These are phyloP conservation scores for Zymoseptoria passerinii DNA, from an alignment of 2,329 filamentous ascomycete species.

Conservation along the genomic window DNA sequence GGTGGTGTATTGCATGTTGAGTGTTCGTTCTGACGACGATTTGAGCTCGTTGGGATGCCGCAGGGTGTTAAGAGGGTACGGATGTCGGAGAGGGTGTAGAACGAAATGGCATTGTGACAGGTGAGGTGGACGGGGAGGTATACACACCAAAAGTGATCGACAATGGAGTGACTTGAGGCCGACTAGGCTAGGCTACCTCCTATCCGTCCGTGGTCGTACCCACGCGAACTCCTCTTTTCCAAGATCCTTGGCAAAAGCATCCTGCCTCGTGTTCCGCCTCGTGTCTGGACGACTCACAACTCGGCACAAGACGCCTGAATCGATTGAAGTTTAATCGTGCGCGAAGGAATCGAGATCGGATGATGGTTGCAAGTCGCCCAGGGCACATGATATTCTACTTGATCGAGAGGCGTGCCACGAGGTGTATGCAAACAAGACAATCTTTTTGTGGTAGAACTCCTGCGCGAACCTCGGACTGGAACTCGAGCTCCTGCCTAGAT, in stretches of 20 bases:
- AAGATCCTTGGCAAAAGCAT: too few species aligned
- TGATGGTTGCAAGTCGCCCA: not conserved
- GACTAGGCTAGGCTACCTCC: too few species aligned
- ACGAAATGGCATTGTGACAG: not conserved
- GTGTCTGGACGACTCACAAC: not conserved
- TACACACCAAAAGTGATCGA: not conserved
- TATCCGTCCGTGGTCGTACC: not conserved
- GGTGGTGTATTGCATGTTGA: slow-evolving; percentile 5
- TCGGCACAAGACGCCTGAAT: not conserved
- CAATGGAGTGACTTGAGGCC: not conserved
- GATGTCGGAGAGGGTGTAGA: not conserved
- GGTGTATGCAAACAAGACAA: not conserved
- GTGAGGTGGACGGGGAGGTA: not conserved
- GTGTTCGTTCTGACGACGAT: not conserved
- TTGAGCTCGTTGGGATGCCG: not conserved
- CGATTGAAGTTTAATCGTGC: not conserved
- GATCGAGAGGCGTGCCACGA: not conserved
- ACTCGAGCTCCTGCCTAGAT: not conserved
- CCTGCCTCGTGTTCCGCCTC: not conserved
- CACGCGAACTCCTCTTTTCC: not conserved
- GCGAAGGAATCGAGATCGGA: not conserved
- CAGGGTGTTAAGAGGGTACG: not conserved
- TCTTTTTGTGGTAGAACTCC: not conserved
- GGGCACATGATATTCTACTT: not conserved
- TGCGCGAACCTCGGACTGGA: not conserved